These are phyloP conservation scores for Acorus calamus DNA, from an alignment of 106 monocot genomes.

Conservation along the genomic window DNA sequence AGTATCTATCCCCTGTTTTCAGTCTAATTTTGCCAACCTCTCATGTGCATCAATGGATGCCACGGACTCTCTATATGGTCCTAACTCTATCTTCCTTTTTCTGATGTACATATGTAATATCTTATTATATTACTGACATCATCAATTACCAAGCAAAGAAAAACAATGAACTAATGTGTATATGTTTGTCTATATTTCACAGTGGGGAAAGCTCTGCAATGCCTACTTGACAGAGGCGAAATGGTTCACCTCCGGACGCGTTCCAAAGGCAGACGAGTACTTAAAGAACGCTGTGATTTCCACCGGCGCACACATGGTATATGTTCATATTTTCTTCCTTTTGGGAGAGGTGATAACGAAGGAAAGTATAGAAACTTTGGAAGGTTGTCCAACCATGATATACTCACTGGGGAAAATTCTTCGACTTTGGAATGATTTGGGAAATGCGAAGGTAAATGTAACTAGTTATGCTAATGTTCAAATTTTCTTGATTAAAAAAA, in stretches of 20 bases:
- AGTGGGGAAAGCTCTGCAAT: constrained; percentile 29
- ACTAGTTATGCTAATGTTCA: background rate
- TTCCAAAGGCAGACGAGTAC: constrained; percentile 27
- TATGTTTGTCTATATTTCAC: constrained; percentile 2
- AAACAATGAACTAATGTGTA: background rate
- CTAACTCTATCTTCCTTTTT: too few relatives aligned
- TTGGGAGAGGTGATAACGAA: constrained; percentile 19
- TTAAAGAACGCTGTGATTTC: constrained; percentile 28
- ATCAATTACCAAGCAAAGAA: background rate
- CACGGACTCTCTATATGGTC: too few relatives aligned
- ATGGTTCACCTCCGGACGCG: constrained; percentile 25
- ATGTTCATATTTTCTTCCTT: constrained; percentile 19
- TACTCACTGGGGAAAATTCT: constrained; percentile 33
- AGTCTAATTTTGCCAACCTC: too few relatives aligned
- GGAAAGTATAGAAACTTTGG: constrained; percentile 5
- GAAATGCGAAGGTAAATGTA: constrained; percentile 34
- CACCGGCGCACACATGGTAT: constrained; percentile 17
- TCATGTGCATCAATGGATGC: too few relatives aligned
- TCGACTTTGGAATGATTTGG: constrained; percentile 51
- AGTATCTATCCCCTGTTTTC: too few relatives aligned
- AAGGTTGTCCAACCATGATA: constrained; percentile 5
- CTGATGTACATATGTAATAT: too few relatives aligned
- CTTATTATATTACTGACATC: too few relatives aligned
- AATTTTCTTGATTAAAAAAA: background rate
- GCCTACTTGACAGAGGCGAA: constrained; percentile 35